Base-by-base conservation (phyloP, 1,139 yeast species). In the Candida frijolesensis region DNA sequence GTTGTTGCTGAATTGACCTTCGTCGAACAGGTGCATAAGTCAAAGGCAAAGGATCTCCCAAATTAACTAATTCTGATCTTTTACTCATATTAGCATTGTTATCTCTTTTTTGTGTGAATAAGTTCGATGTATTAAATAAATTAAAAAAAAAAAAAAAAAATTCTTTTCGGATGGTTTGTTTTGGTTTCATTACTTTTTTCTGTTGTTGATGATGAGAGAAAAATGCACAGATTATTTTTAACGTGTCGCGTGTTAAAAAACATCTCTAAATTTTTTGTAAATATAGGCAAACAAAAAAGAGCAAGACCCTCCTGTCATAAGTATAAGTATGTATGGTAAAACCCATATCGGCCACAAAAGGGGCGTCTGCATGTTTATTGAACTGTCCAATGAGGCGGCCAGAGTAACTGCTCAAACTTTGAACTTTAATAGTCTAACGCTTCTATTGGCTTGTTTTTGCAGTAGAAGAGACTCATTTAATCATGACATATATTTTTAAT, bases 41-140 rank as follows among this genome's bases (percentile, higher is more conserved):
- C 38, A 72, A 57, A 2, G 77, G 77, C 47, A 72, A 61, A 1
- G 77, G 77, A 3, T 70, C 74, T 1, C 77, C 76, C 39, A 70
- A 52, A 42, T 56, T 59, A 11, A 56, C 33, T 19, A 44, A 22
- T 16, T 53, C 57, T 19, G 45, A 27, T 42, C 53, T 46, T 41
- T 49, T 46, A 45, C 42, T 49, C 54, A 51, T 49, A 44, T 43
- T 49, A 49, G 32, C 52, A 49, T 51, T 44, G 54, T 50, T 39
- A 30, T 32, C 5, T 19, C 22, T 19, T 3, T 35, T 35, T 38
- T 35, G 27, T 40, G 47, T 33, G 47, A 29, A 45, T 18, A 30
- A 18, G 35, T 27, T 38, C 16, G 18, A 8, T 16, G 42, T 29
- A 38, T 38, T n/a, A 38, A 22, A 38, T 22, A 22, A 7, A 38